A percentile compares a stretch with the other conserved stretches of the same genome.
phyloP scores from a whole-genome alignment of 2,329 filamentous ascomycete species.

The Talaromyces sp. region DNA sequence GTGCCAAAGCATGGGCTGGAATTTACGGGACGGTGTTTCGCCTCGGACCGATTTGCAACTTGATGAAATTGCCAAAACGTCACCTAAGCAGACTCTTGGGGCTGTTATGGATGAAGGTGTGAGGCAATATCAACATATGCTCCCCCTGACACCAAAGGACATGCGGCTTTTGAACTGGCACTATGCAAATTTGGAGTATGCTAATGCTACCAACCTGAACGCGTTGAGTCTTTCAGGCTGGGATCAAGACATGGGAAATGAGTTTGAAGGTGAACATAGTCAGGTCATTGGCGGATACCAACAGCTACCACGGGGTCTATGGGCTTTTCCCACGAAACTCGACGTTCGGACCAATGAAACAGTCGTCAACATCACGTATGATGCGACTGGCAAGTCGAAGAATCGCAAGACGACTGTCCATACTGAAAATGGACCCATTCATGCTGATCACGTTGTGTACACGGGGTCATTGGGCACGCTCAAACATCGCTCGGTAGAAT shows the following conservation, averaged over 20 bases:
- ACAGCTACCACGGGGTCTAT: constrained; percentile 81
- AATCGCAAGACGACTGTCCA: constrained; percentile 59
- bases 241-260: constrained; percentile 97
- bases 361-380: constrained; percentile 70
- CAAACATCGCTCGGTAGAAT: constrained; percentile 74
- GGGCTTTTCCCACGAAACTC: constrained; percentile 70
- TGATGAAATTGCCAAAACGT: constrained; percentile 59
- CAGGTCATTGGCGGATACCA: constrained; percentile 94
- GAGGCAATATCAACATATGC: constrained; percentile 75
- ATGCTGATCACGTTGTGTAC: constrained; percentile 87
- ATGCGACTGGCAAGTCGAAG: constrained; percentile 35
- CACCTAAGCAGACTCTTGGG: constrained; percentile 70
- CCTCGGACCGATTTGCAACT: constrained; percentile 69
- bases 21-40: constrained; percentile 61
- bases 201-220: constrained; percentile 84
- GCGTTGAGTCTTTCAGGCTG: constrained; percentile 85
- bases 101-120: constrained; percentile 92
- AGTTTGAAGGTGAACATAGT: constrained; percentile 92
- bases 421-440: constrained; percentile 72
- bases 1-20: constrained; percentile 79
- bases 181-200: constrained; percentile 95
- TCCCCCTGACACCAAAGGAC: constrained; percentile 81
- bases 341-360: constrained; percentile 70
- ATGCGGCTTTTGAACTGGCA: constrained; percentile 95
- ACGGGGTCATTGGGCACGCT: constrained; percentile 88